Evolutionary conservation across 805 yeast species (phyloP), one percentile per base, ranked within the genome.

Genomic region (Lachancea thermotolerans): DNA sequence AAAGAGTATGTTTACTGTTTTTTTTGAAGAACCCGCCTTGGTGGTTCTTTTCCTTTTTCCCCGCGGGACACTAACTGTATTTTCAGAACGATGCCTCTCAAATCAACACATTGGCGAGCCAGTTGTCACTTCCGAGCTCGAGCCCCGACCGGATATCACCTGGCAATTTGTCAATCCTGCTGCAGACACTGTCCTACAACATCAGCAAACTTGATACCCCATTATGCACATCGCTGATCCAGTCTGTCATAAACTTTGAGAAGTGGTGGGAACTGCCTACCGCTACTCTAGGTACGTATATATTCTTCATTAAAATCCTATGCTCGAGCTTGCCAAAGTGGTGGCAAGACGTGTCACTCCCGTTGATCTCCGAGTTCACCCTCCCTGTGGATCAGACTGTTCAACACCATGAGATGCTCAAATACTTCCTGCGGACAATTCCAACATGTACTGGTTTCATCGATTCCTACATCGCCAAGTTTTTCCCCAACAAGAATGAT

Each of bases 281-380:
- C 9, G 50, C 56, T 12, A 76, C 81, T 53, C 65, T 77, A 21
- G 68, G 71, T 40, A 67, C 72, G 39, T 89, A 85, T 64, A 74
- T 82, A 39, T 81, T 79, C 37, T 93, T 93, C 62, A 67, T 87
- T 38, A 74, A 79, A 37, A 85, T 90, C 25, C 72, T 91, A 43
- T 85, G 90, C 33, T 83, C 95, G 3, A 84, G 91, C 38, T 73
- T 82, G 49, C 98, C 98, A 7, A 86, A 81, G 62, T 91, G 95
- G 86, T 81, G 93, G 78, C 75, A 78, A 50, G 95, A 86, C 48
- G 86, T 91, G n/a, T 80, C 85, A 16, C 69, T 73, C 48, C 75
- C 77, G 47, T 64, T 91, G n/a, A 74, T 89, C 10, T 55, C 71
- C 15, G 88, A 81, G 55, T 85, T 91, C 55, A 65, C 60, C 16